Conservation (phyloP, 768 basidiomycete genomes). For the Lactifluus pinguis region DNA sequence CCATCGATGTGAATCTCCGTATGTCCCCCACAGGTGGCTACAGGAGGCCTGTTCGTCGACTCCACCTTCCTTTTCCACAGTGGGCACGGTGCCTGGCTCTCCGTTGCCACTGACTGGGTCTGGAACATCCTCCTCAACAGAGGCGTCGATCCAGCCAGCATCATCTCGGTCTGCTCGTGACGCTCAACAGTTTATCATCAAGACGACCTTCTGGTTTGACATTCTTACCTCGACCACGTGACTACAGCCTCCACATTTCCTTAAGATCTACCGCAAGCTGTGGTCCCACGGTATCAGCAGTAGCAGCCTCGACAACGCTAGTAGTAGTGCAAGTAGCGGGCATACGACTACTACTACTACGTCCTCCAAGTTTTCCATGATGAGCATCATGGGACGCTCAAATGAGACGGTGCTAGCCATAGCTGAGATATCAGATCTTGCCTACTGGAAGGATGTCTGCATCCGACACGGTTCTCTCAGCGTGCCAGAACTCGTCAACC, state of each 20-base stretch:
- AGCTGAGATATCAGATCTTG: slow-evolving; percentile 60
- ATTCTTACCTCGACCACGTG: slow-evolving; percentile 72
- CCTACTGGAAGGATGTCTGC: slow-evolving; percentile 52
- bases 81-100: slow-evolving; percentile 64
- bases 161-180: slow-evolving; percentile 37
- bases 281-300: slow-evolving; percentile 39
- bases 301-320: not conserved
- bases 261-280: slow-evolving; percentile 44
- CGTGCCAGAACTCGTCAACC: slow-evolving; percentile 48
- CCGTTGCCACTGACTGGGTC: slow-evolving; percentile 51
- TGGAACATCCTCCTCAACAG: slow-evolving; percentile 39
- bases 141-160: slow-evolving; percentile 34
- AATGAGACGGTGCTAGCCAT: slow-evolving; percentile 71
- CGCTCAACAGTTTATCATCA: slow-evolving; percentile 64
- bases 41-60: slow-evolving; percentile 61
- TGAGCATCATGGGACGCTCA: slow-evolving; percentile 78
- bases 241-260: slow-evolving; percentile 47
- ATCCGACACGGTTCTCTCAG: slow-evolving; percentile 39
- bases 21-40: slow-evolving; percentile 18
- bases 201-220: slow-evolving; percentile 83
- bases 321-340: not conserved
- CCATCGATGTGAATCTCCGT: slow-evolving; percentile 17
- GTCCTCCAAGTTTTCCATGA: slow-evolving; percentile 51
- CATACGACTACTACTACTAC: no score
- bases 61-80: slow-evolving; percentile 74